Evolutionary conservation across 768 basidiomycete species (phyloP).

Genomic region (Leccinum variicolor): DNA sequence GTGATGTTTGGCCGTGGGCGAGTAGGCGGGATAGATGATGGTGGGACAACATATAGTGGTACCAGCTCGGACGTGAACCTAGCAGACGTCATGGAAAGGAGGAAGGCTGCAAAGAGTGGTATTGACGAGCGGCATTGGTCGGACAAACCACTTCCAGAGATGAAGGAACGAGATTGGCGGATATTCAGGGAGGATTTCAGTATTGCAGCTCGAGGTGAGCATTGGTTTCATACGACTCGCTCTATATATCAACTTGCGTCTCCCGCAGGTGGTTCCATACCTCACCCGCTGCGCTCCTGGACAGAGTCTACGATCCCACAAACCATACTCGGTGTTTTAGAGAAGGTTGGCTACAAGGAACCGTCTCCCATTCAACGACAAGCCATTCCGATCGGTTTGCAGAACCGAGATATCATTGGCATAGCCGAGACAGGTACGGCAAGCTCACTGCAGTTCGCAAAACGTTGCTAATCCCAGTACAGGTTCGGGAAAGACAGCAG

Average conservation of each 20-base stretch:
- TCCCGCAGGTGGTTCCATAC: constrained; percentile 79
- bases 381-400: constrained; percentile 97
- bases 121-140: constrained; percentile 98
- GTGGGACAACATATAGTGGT: constrained; percentile 40
- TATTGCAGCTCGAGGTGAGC: constrained; percentile 82
- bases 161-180: constrained; percentile 97
- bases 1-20: constrained; percentile 87
- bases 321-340: constrained; percentile 78
- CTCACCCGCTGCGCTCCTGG: constrained; percentile 93
- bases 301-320: constrained; percentile 80
- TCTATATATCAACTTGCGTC: background rate
- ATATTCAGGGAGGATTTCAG: constrained; percentile 99
- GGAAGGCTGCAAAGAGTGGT: constrained; percentile 75
- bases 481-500: constrained; percentile 99
- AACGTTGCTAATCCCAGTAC: constrained; percentile 1
- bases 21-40: constrained; percentile 85
- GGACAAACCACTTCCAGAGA: constrained; percentile 86
- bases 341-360: constrained; percentile 92
- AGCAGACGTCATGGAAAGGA: constrained; percentile 79
- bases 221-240: background rate
- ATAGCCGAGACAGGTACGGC: constrained; percentile 93
- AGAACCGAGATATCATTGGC: constrained; percentile 96
- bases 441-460: background rate
- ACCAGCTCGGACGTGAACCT: constrained; percentile 48
- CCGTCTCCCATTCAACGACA: constrained; percentile 97